Percentiles rank a stretch among this genome's conserved stretches.
phyloP scores from a whole-genome alignment of 1,284 basidiomycete species.

The Spongispora temasekensis region DNA sequence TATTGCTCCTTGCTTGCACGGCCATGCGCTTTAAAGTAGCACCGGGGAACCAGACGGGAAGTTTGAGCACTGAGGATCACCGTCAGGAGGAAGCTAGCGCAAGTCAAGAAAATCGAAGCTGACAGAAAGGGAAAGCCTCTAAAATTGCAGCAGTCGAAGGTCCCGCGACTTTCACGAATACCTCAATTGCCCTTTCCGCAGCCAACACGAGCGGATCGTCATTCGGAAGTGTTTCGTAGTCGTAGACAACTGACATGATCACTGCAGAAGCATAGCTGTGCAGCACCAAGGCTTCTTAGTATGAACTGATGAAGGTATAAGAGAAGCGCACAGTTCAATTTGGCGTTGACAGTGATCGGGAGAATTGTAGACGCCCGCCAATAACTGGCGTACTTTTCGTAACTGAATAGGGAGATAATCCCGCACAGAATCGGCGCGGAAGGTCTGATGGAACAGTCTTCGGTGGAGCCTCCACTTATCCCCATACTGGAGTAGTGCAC shows the following conservation, averaged over 20 bases:
- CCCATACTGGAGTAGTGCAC: constrained; percentile 31
- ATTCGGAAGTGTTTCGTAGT: constrained; percentile 32
- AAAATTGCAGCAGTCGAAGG: constrained; percentile 30
- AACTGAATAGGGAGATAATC: constrained; percentile 30
- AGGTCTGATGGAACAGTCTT: constrained; percentile 36
- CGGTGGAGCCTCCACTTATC: constrained; percentile 35
- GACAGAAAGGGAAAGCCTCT: constrained; percentile 37
- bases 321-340: constrained; percentile 31
- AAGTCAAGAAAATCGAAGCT: constrained; percentile 18
- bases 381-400: constrained; percentile 31
- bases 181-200: constrained; percentile 34
- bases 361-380: constrained; percentile 22
- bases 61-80: constrained; percentile 27
- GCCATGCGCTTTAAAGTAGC: constrained; percentile 33
- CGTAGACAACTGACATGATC: constrained; percentile 38
- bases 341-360: constrained; percentile 31
- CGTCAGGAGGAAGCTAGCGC: constrained; percentile 15
- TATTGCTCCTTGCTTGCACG: constrained; percentile 30
- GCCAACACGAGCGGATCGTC: constrained; percentile 30
- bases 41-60: constrained; percentile 33
- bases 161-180: constrained; percentile 28
- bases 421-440: constrained; percentile 28
- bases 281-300: constrained; percentile 5
- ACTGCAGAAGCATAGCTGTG: constrained; percentile 33
- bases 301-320: neutral